phyloP scores from a whole-genome alignment of 2,329 filamentous ascomycete species.

The Penicillium brevicompactum region DNA sequence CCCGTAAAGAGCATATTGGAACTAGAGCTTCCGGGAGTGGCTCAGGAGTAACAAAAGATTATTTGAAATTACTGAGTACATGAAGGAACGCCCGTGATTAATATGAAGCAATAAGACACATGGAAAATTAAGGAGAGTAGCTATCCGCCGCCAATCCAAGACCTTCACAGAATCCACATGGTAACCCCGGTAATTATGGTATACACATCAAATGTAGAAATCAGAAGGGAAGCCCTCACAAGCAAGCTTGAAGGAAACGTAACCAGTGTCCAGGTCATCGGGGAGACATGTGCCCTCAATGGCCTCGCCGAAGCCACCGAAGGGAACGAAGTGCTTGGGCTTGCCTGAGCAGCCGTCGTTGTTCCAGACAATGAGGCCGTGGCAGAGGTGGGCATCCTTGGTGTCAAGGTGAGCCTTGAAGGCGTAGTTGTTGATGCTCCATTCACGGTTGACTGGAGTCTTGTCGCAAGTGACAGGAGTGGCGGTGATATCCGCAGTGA shows the following conservation, averaged over 20 bases:
- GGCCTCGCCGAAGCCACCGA: conserved; percentile 9
- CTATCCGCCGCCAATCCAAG: neutral
- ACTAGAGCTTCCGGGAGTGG: no score
- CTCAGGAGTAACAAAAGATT: neutral
- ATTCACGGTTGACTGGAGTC: conserved; percentile 22
- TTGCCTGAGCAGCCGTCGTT: conserved; percentile 23
- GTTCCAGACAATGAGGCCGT: conserved; percentile 23
- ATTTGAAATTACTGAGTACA: neutral
- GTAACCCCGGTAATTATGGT: neutral
- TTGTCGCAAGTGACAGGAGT: conserved; percentile 25
- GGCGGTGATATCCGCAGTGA: conserved; percentile 9
- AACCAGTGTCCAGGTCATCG: conserved; percentile 20
- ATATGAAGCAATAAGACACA: neutral
- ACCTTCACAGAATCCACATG: neutral
- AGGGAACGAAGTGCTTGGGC: conserved; percentile 18
- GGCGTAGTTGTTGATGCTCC: conserved; percentile 24
- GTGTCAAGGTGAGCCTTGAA: conserved; percentile 22
- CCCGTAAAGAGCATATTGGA: no score
- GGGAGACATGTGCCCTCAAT: conserved; percentile 22
- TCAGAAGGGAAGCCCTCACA: conserved; percentile 11
- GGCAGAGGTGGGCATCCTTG: conserved; percentile 21
- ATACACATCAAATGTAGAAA: neutral
- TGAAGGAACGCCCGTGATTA: neutral
- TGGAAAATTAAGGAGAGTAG: conserved; percentile 2
- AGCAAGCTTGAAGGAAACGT: conserved; percentile 21